Conservation (phyloP, 352 stramenopile genomes). For the Pythium phragmitis region DNA sequence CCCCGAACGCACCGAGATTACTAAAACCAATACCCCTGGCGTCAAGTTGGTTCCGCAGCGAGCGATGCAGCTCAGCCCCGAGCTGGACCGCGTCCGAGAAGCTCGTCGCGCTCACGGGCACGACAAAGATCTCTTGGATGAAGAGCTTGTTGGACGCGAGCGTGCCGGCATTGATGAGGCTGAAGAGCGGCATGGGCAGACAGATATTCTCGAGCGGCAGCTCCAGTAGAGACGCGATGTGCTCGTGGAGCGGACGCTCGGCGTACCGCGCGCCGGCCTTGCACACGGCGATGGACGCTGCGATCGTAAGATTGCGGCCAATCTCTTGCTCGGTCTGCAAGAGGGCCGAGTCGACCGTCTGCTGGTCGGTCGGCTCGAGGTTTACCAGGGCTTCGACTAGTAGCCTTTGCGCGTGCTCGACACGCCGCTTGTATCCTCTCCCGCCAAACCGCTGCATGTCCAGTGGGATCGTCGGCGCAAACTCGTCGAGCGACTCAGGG, state of each 20-base stretch:
- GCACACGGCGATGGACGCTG: constrained; percentile 58
- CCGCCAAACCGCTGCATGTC: constrained; percentile 44
- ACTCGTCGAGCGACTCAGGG: constrained; percentile 30
- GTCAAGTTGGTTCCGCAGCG: constrained; percentile 47
- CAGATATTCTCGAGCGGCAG: constrained; percentile 42
- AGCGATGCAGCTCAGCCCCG: constrained; percentile 44
- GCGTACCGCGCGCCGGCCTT: constrained; percentile 64
- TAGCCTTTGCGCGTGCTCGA: constrained; percentile 32
- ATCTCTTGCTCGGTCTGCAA: constrained; percentile 40
- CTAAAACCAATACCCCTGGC: constrained; percentile 50
- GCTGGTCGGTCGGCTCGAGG: constrained; percentile 51
- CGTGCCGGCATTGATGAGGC: constrained; percentile 60
- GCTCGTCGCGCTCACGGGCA: constrained; percentile 46
- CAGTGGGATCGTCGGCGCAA: constrained; percentile 24
- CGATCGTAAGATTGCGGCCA: constrained; percentile 57
- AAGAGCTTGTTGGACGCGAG: constrained; percentile 72
- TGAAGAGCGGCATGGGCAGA: constrained; percentile 74
- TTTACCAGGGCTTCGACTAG: constrained; percentile 44
- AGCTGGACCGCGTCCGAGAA: constrained; percentile 67
- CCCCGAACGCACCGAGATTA: constrained; percentile 58
- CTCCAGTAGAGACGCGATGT: constrained; percentile 52
- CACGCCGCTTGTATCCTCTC: constrained; percentile 38
- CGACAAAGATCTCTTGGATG: constrained; percentile 60
- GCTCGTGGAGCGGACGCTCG: constrained; percentile 50
- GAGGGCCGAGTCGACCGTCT: constrained; percentile 38